These are phyloP conservation scores for Solanum sejunctum DNA, from an alignment of 257 asterid species.

Conservation along the genomic window DNA sequence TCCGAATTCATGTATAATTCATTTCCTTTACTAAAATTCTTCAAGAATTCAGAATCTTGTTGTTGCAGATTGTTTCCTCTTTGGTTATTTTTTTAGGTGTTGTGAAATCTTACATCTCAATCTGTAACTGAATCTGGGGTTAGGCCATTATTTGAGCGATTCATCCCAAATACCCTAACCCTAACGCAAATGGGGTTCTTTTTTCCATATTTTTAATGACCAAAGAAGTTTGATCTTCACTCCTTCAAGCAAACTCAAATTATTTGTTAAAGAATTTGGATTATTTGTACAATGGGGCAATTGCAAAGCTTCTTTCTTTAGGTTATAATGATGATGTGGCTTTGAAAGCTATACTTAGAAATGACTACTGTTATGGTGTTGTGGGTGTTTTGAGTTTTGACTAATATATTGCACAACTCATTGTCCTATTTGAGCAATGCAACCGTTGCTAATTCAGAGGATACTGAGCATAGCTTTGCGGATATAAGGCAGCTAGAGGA, in stretches of 20 bases:
- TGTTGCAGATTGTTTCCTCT: too few relatives aligned
- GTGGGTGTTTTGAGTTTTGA: constrained; percentile 45
- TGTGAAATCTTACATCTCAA: not conserved
- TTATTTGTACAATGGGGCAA: constrained; percentile 48
- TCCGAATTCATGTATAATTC: too few relatives aligned
- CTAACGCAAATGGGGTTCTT: too few relatives aligned
- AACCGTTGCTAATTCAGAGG: constrained; percentile 17
- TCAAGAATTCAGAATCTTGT: not conserved
- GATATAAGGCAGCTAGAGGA: too few relatives aligned
- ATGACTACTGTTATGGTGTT: constrained; percentile 72
- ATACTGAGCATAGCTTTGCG: not conserved
- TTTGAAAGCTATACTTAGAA: constrained; percentile 53
- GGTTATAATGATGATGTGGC: constrained; percentile 72
- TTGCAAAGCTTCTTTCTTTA: constrained; percentile 38
- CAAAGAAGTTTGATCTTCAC: constrained; percentile 27
- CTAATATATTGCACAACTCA: constrained; percentile 58
- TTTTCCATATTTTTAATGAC: too few relatives aligned
- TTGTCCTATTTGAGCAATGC: constrained; percentile 47
- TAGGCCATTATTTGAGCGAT: constrained; percentile 20
- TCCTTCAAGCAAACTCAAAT: constrained; percentile 1
- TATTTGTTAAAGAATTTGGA: constrained; percentile 46
- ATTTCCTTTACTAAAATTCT: too few relatives aligned
- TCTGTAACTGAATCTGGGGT: not conserved
- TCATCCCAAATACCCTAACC: too few relatives aligned
- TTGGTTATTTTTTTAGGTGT: not conserved